phyloP scores from a whole-genome alignment of 768 basidiomycete species.

The Tulasnella sp. region DNA sequence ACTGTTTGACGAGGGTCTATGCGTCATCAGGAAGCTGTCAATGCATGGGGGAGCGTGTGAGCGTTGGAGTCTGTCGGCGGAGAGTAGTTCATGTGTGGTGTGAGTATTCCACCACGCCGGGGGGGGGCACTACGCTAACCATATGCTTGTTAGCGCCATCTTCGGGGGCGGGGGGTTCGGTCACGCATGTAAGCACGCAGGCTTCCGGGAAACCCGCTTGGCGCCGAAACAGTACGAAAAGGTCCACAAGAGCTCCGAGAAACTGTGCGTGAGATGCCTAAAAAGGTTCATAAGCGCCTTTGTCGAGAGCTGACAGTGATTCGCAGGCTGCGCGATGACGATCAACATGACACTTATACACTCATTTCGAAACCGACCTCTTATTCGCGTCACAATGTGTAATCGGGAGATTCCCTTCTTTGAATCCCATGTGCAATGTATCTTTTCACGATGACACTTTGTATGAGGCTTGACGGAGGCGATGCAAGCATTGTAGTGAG shows the following conservation, averaged over 20 bases:
- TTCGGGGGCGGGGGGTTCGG: background rate
- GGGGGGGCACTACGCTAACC: background rate
- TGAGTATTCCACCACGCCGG: background rate
- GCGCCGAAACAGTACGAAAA: background rate
- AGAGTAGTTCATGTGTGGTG: background rate
- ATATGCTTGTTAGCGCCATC: background rate
- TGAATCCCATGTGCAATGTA: no score
- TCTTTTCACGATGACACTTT: no score
- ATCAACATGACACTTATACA: background rate
- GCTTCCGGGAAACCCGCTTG: background rate
- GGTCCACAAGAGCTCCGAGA: background rate
- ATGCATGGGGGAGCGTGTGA: slow-evolving; percentile 4
- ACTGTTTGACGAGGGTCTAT: background rate
- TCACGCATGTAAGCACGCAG: no score
- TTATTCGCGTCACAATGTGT: no score
- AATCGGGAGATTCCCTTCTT: no score
- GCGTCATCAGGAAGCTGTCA: background rate
- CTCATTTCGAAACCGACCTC: background rate
- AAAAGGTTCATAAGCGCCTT: background rate
- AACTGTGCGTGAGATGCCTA: background rate
- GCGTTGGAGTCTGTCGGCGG: background rate
- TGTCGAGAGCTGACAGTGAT: background rate
- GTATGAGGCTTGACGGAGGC: no score
- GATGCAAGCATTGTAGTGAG: no score
- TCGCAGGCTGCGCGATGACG: background rate